phyloP scores from a whole-genome alignment of 768 basidiomycete species.

The Phylloporus sp. region DNA sequence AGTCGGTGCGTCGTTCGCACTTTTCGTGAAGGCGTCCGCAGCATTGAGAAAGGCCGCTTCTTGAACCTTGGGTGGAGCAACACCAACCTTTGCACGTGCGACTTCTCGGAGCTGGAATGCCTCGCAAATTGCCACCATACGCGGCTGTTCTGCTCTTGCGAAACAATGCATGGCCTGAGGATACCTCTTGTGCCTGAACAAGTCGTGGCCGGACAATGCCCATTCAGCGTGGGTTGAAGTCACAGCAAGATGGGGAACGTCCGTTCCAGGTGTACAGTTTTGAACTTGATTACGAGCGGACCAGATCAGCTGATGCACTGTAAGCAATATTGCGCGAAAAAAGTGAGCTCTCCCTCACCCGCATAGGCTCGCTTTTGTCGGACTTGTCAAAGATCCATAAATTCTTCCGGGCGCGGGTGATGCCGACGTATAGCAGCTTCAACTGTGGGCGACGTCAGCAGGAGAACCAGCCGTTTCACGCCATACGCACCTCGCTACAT shows the following conservation, averaged over 20 bases:
- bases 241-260: constrained; percentile 51
- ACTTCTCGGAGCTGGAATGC: constrained; percentile 53
- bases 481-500: constrained; percentile 49
- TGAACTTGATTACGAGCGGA: constrained; percentile 41
- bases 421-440: constrained; percentile 66
- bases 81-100: constrained; percentile 36
- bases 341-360: constrained; percentile 31
- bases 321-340: neutral
- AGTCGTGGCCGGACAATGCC: constrained; percentile 35
- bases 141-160: constrained; percentile 40
- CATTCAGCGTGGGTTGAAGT: constrained; percentile 49
- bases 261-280: constrained; percentile 44
- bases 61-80: constrained; percentile 21
- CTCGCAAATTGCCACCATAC: constrained; percentile 44
- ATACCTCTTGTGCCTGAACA: constrained; percentile 41
- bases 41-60: constrained; percentile 41
- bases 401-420: constrained; percentile 66
- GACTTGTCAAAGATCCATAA: constrained; percentile 69
- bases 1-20: constrained; percentile 30
- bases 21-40: constrained; percentile 47
- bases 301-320: constrained; percentile 46
- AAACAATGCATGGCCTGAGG: constrained; percentile 54
- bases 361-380: constrained; percentile 52
- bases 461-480: neutral
- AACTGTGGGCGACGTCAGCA: constrained; percentile 37